These are phyloP conservation scores for Solanum ahanhuiri DNA, from an alignment of 257 asterid species.

Conservation along the genomic window DNA sequence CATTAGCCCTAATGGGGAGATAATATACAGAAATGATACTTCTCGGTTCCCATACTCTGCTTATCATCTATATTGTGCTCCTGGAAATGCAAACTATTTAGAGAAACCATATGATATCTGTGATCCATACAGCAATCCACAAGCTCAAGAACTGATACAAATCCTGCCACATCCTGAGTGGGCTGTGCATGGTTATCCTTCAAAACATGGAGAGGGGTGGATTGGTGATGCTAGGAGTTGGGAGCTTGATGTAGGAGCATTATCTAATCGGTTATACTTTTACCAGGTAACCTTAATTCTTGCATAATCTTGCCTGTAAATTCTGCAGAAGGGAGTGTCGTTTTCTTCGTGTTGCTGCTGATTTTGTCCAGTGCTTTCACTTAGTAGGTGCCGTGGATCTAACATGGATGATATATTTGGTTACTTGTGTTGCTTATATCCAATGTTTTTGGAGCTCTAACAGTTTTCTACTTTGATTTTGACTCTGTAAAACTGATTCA, in stretches of 20 bases:
- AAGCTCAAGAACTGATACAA: slow-evolving; percentile 80
- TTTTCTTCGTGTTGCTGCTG: background rate
- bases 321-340: background rate
- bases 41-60: slow-evolving; percentile 70
- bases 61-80: slow-evolving; percentile 82
- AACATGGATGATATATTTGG: background rate
- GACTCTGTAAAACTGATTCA: background rate
- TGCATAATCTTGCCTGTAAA: background rate
- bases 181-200: slow-evolving; percentile 77
- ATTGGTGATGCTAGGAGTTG: slow-evolving; percentile 64
- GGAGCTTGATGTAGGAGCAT: slow-evolving; percentile 67
- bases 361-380: background rate
- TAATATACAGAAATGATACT: slow-evolving; percentile 45
- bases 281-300: slow-evolving; percentile 44
- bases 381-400: background rate
- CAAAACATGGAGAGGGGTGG: slow-evolving; percentile 74
- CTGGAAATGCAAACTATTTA: slow-evolving; percentile 57
- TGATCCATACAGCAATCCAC: slow-evolving; percentile 89
- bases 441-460: background rate
- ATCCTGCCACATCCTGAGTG: slow-evolving; percentile 87
- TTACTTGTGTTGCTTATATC: background rate
- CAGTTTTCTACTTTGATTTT: background rate
- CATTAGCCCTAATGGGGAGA: slow-evolving; percentile 43
- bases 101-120: slow-evolving; percentile 71
- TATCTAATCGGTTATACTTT: slow-evolving; percentile 67